Base-by-base conservation (phyloP, 208 protist species). In the Porcisia deanei region DNA sequence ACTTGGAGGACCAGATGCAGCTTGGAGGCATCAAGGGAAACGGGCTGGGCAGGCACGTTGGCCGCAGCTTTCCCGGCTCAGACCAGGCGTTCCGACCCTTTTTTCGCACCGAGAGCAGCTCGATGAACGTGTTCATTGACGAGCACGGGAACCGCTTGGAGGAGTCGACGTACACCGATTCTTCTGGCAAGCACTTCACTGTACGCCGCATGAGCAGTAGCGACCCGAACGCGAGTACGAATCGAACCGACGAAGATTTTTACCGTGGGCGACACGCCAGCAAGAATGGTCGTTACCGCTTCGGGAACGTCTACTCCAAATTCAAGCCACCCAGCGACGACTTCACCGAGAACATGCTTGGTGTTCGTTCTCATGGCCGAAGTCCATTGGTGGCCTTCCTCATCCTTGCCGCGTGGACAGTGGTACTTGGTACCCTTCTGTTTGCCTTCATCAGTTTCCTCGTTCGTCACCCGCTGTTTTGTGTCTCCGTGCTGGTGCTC, bases 71-170 rank as follows among this genome's bases (percentile, higher is more conserved):
- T 53, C 60, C 75, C 2, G 58, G 49, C 12, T 53, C 60, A 4
- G 77, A 88, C 5, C 88, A 88, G 60, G 59, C 81, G 14, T 94
- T 93, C 73, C 89, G 88, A 3, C 88, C 91, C 41, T 95, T 94
- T 60, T 91, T 93, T 76, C 74, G 84, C 37, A 76, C 68, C 18
- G 83, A 92, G 61, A 72, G 80, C 25, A 83, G 80, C 60, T 73
- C 76, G 34, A 80, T 76, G 10, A 78, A 83, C 73, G 68, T 97
- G 43, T 94, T 89, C 71, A 78, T 82, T 3, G 91, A 97, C 69
- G 82, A 70, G 16, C 78, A 89, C 61, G 93, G 93, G 18, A 96
- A 97, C 80, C 88, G 88, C 25, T 88, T 95, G 79, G 93, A 97
- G 90, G 91, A 97, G 75, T 81, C 78, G 37, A 91, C 83, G 18